Evolutionary conservation across 306 rosid genomes (phyloP).

Genomic region (Medicago arabica): DNA sequence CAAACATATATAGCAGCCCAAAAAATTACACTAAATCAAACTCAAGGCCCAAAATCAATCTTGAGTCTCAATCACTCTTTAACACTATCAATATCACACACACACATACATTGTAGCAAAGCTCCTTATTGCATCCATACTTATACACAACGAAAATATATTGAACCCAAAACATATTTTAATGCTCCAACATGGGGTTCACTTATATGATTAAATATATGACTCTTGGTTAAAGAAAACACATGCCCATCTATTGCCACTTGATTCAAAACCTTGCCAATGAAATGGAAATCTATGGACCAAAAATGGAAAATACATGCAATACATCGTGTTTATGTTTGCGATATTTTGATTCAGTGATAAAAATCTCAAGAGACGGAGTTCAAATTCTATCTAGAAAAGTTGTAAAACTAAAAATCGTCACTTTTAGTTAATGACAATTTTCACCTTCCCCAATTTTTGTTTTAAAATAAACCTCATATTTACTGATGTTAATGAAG

Average conservation of each 20-base stretch:
- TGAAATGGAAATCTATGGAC: neutral
- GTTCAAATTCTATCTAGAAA: no score
- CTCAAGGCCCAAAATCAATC: conserved; percentile 31
- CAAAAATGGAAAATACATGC: neutral
- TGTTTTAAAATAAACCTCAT: neutral
- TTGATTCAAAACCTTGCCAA: neutral
- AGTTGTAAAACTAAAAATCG: no score
- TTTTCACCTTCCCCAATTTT: no score
- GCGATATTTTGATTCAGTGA: no score
- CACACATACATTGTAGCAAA: neutral
- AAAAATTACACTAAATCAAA: neutral
- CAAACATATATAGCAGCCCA: conserved; percentile 23
- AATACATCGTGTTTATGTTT: neutral
- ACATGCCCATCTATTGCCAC: neutral
- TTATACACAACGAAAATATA: neutral
- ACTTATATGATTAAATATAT: neutral
- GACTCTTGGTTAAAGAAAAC: neutral
- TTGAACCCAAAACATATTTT: neutral
- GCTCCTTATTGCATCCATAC: neutral
- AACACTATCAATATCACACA: neutral
- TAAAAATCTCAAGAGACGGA: no score
- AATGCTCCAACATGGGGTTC: neutral
- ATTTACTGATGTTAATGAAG: neutral
- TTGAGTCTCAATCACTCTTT: neutral
- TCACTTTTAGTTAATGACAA: no score